Conservation (phyloP, 1,284 basidiomycete species). For the Albatrellus sp. region DNA sequence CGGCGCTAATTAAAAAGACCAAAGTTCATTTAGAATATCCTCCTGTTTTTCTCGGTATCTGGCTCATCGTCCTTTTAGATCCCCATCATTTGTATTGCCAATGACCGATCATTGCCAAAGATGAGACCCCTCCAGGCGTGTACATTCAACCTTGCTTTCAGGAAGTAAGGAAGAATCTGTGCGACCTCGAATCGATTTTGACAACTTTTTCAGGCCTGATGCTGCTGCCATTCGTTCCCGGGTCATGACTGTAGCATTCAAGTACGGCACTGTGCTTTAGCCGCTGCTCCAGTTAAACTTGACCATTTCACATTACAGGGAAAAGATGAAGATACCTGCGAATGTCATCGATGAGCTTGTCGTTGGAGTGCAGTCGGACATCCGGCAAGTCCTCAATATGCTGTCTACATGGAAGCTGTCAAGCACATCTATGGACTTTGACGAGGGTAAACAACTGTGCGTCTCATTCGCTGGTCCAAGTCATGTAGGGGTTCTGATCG, state of each 20-base stretch:
- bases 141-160: constrained; percentile 70
- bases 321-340: constrained; percentile 83
- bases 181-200: constrained; percentile 2
- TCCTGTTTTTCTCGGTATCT: not conserved
- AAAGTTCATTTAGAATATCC: constrained; percentile 36
- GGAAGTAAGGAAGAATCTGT: constrained; percentile 34
- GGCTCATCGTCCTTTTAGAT: constrained; percentile 36
- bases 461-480: constrained; percentile 17
- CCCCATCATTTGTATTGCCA: constrained; percentile 97
- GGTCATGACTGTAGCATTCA: constrained; percentile 81
- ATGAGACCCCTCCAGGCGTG: constrained; percentile 77
- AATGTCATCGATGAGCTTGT: constrained; percentile 92
- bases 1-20: constrained; percentile 87
- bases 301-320: constrained; percentile 39
- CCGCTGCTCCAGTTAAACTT: not conserved
- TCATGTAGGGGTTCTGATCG: constrained; percentile 4
- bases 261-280: constrained; percentile 30
- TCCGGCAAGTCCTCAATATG: constrained; percentile 96
- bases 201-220: constrained; percentile 44
- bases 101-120: constrained; percentile 80
- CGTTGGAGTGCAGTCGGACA: constrained; percentile 82
- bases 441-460: constrained; percentile 82
- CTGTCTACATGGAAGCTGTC: constrained; percentile 90
- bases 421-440: constrained; percentile 71
- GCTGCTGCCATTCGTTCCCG: constrained; percentile 69